These are phyloP conservation scores for Ochetophila trinervis DNA, from an alignment of 306 rosid genomes.

Conservation along the genomic window DNA sequence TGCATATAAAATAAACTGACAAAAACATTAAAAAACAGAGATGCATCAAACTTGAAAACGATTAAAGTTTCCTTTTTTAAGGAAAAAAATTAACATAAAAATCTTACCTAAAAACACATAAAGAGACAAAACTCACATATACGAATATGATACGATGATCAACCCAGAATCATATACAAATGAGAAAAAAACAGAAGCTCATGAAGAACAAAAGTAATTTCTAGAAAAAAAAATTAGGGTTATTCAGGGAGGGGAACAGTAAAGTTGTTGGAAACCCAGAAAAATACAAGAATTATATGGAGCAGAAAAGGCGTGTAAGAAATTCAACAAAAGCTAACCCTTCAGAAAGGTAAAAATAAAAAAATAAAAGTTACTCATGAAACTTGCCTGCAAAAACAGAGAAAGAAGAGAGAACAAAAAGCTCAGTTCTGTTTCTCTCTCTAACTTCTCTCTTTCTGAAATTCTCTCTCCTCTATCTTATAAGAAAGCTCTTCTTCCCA, in stretches of 20 bases:
- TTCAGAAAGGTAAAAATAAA: slow-evolving; percentile 1
- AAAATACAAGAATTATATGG: slow-evolving; percentile 1
- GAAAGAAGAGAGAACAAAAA: slow-evolving; percentile 1
- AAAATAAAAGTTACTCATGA: background rate
- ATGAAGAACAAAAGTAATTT: background rate
- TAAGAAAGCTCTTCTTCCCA: slow-evolving; percentile 11
- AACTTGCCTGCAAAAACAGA: slow-evolving; percentile 15
- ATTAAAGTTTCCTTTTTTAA: background rate
- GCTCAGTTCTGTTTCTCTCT: background rate
- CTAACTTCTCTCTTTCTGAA: background rate
- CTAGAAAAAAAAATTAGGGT: slow-evolving; percentile 19
- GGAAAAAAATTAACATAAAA: background rate
- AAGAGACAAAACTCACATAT: background rate
- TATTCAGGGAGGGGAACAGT: slow-evolving; percentile 11
- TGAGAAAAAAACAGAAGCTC: background rate
- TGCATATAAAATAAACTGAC: background rate
- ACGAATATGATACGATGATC: background rate
- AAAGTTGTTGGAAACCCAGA: slow-evolving; percentile 18
- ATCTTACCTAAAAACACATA: background rate
- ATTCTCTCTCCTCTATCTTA: background rate
- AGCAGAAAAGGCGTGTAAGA: background rate
- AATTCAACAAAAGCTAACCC: slow-evolving; percentile 15
- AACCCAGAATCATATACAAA: background rate
- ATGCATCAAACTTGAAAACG: background rate
- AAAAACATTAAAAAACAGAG: too few relatives aligned